A percentile compares a stretch with the other conserved stretches of the same genome.
phyloP scores from a whole-genome alignment of 2,329 filamentous ascomycete genomes.

The Clonostachys byssicola region DNA sequence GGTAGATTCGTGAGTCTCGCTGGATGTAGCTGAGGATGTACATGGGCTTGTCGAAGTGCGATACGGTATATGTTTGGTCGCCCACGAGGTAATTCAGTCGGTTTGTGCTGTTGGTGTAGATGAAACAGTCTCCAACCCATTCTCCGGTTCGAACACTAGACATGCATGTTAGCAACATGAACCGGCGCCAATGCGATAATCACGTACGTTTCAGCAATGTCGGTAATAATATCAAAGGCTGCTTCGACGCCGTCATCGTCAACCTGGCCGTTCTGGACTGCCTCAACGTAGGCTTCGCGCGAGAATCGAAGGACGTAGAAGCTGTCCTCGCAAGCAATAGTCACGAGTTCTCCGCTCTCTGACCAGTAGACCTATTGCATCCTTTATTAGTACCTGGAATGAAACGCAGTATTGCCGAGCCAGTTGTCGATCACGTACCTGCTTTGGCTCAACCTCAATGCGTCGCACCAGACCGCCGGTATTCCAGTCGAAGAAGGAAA shows the following conservation, averaged over 20 bases:
- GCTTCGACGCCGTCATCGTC: constrained; percentile 92
- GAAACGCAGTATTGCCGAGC: neutral
- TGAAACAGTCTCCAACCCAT: constrained; percentile 98
- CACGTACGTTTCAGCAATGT: constrained; percentile 78
- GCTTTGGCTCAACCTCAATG: constrained; percentile 74
- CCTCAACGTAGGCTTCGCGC: constrained; percentile 81
- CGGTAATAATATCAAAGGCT: constrained; percentile 93
- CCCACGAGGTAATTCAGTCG: constrained; percentile 96
- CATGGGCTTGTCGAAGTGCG: constrained; percentile 93
- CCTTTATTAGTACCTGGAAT: neutral
- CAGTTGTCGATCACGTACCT: constrained; percentile 16
- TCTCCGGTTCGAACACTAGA: constrained; percentile 82
- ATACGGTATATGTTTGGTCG: constrained; percentile 96
- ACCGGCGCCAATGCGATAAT: constrained; percentile 11
- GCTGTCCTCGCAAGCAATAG: constrained; percentile 89
- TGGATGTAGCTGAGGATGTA: constrained; percentile 95
- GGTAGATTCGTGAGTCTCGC: constrained; percentile 89
- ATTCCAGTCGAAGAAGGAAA: constrained; percentile 96
- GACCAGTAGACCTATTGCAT: constrained; percentile 81
- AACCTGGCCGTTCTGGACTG: constrained; percentile 74
- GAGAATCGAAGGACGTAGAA: constrained; percentile 94
- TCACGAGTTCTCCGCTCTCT: constrained; percentile 88
- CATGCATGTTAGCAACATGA: no score
- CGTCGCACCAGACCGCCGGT: constrained; percentile 83
- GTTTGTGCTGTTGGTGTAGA: constrained; percentile 97